phyloP scores from a whole-genome alignment of 768 basidiomycete genomes.

The Aureoboletus auriporus region DNA sequence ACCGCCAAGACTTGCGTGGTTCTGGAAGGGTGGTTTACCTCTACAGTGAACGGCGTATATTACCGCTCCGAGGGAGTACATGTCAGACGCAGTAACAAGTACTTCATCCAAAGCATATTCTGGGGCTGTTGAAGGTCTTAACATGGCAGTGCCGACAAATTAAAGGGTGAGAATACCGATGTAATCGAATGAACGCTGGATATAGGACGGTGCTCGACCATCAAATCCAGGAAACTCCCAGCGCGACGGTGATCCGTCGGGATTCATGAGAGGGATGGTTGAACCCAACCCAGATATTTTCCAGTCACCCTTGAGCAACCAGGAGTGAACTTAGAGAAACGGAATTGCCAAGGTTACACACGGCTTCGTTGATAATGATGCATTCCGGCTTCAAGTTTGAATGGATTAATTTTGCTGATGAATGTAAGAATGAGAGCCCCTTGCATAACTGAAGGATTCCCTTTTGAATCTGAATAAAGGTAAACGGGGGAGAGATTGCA shows the following conservation, averaged over 20 bases:
- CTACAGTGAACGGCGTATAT: constrained; percentile 91
- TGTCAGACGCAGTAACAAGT: constrained; percentile 82
- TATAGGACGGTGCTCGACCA: constrained; percentile 68
- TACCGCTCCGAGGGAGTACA: constrained; percentile 89
- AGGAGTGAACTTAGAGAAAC: not conserved
- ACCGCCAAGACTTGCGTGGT: constrained; percentile 68
- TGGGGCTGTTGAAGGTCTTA: constrained; percentile 55
- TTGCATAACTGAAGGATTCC: constrained; percentile 92
- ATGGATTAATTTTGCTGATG: constrained; percentile 88
- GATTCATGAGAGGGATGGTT: constrained; percentile 68
- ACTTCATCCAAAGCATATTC: constrained; percentile 93
- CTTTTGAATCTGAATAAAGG: constrained; percentile 75
- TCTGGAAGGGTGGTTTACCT: constrained; percentile 83
- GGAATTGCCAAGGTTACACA: constrained; percentile 33
- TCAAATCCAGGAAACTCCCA: constrained; percentile 95
- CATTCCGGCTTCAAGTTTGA: constrained; percentile 86
- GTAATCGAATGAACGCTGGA: constrained; percentile 93
- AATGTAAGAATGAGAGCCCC: constrained; percentile 86
- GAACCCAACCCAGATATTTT: constrained; percentile 89
- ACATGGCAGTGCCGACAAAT: not conserved
- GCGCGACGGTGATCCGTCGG: constrained; percentile 67
- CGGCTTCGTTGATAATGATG: constrained; percentile 85
- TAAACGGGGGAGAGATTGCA: constrained; percentile 2
- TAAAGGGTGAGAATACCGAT: constrained; percentile 54
- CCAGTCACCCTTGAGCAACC: constrained; percentile 86